These are phyloP conservation scores for Diplodia corticola DNA, from an alignment of 2,329 filamentous ascomycete species.

Conservation along the genomic window DNA sequence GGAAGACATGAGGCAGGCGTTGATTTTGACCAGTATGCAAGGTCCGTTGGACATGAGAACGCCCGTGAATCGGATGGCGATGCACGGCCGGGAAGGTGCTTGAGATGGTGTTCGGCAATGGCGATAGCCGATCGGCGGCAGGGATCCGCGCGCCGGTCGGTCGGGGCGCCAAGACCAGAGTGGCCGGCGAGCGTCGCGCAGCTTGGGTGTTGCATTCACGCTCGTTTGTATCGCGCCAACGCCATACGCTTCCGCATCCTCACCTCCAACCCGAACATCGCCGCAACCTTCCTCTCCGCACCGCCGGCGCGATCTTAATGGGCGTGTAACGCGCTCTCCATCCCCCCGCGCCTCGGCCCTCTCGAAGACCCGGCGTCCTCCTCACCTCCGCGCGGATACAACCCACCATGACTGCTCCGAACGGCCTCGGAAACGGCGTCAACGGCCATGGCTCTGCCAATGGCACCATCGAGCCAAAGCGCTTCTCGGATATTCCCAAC, in stretches of 20 bases:
- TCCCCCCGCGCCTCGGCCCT: constrained; percentile 14
- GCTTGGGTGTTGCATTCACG: constrained; percentile 1
- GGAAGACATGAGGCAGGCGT: neutral
- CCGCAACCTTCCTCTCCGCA: neutral
- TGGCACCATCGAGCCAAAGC: constrained; percentile 17
- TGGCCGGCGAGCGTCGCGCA: constrained; percentile 12
- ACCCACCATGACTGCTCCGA: constrained; percentile 15
- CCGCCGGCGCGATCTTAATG: constrained; percentile 9
- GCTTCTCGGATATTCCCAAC: constrained; percentile 22
- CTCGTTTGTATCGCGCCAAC: neutral
- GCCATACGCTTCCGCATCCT: neutral
- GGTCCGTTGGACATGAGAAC: neutral
- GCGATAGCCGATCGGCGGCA: neutral
- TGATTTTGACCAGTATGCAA: neutral
- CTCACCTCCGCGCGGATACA: neutral
- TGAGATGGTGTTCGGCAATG: neutral
- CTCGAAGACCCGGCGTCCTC: neutral
- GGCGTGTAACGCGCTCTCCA: constrained; percentile 11
- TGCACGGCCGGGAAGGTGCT: neutral
- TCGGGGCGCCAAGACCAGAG: constrained; percentile 6
- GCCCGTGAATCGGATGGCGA: neutral
- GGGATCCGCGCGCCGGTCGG: neutral
- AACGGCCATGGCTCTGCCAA: constrained; percentile 12
- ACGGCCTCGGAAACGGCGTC: constrained; percentile 21
- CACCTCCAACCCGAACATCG: neutral